Evolutionary conservation across 495 filamentous ascomycete genomes (phyloP).

Genomic region (Podospora australis): DNA sequence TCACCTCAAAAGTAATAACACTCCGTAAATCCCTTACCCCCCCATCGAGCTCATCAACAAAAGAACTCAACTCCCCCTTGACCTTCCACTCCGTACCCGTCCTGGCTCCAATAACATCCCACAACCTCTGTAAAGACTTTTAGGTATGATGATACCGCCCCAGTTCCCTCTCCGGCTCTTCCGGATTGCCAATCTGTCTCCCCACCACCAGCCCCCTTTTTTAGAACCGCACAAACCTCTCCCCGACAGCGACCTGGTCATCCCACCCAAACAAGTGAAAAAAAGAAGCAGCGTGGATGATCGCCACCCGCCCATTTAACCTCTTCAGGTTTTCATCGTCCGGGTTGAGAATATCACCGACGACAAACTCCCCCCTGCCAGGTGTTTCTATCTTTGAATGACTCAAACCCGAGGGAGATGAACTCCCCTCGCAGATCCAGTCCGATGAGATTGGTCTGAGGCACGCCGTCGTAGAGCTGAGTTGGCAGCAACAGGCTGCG

Average conservation of each 20-base stretch:
- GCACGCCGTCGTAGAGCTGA: slow-evolving; percentile 39
- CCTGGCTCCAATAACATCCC: too few species aligned
- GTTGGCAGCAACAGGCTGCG: slow-evolving; percentile 42
- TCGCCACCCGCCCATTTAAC: slow-evolving; percentile 45
- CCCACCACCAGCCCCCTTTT: too few species aligned
- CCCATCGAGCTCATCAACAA: too few species aligned
- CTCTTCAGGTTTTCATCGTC: slow-evolving; percentile 8
- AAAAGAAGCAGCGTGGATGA: slow-evolving; percentile 49
- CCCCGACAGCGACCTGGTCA: slow-evolving; percentile 43
- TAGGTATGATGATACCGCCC: too few species aligned
- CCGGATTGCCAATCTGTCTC: too few species aligned
- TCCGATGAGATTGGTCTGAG: slow-evolving; percentile 33
- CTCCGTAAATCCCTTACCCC: too few species aligned
- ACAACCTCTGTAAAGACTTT: too few species aligned
- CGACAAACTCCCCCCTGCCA: slow-evolving; percentile 44
- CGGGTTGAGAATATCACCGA: slow-evolving; percentile 47
- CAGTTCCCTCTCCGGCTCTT: too few species aligned
- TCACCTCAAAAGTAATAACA: too few species aligned
- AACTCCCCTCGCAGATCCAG: slow-evolving; percentile 42
- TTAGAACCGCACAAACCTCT: slow-evolving; percentile 42
- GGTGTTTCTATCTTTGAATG: slow-evolving; percentile 44
- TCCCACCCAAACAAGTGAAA: slow-evolving; percentile 56
- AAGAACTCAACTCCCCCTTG: too few species aligned
- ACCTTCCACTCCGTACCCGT: too few species aligned
- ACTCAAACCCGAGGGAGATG: slow-evolving; percentile 47